Conservation (phyloP, 2,329 filamentous ascomycete species). For the Onygena corvina region DNA sequence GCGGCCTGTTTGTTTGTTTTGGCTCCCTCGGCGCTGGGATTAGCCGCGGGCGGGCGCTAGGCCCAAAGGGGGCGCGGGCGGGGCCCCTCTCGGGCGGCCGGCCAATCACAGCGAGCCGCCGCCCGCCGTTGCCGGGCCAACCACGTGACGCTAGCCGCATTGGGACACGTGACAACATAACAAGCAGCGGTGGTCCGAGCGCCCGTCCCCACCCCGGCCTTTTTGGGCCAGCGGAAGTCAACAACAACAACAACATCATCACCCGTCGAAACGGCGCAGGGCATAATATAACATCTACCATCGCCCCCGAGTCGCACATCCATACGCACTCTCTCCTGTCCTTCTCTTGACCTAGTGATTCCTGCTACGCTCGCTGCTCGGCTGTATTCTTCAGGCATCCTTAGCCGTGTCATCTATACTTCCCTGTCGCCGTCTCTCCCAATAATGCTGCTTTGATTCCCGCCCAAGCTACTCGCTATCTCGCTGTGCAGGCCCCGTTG, state of each 20-base stretch:
- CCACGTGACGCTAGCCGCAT: slow-evolving; percentile 24
- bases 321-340: slow-evolving; percentile 9
- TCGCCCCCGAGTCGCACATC: slow-evolving; percentile 3
- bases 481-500: slow-evolving; percentile 13
- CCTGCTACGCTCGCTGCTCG: too few species aligned
- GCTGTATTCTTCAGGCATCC: slow-evolving; percentile 3
- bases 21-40: neutral
- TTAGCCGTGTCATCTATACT: neutral
- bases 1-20: slow-evolving; percentile 2
- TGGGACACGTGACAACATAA: slow-evolving; percentile 29
- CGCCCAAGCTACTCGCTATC: slow-evolving; percentile 4
- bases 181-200: slow-evolving; percentile 16
- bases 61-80: neutral
- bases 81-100: neutral
- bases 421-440: too few species aligned
- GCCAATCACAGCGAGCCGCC: neutral
- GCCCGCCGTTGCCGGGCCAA: slow-evolving; percentile 14
- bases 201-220: neutral
- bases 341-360: slow-evolving; percentile 12
- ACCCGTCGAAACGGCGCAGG: neutral
- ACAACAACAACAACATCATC: slow-evolving; percentile 3
- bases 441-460: slow-evolving; percentile 8
- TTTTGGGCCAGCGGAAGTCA: neutral
- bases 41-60: neutral
- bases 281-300: neutral